Evolutionary conservation across 2,329 filamentous ascomycete species (phyloP), one percentile per base, ranked within the genome.

Genomic region (Sporothrix variecibatus): DNA sequence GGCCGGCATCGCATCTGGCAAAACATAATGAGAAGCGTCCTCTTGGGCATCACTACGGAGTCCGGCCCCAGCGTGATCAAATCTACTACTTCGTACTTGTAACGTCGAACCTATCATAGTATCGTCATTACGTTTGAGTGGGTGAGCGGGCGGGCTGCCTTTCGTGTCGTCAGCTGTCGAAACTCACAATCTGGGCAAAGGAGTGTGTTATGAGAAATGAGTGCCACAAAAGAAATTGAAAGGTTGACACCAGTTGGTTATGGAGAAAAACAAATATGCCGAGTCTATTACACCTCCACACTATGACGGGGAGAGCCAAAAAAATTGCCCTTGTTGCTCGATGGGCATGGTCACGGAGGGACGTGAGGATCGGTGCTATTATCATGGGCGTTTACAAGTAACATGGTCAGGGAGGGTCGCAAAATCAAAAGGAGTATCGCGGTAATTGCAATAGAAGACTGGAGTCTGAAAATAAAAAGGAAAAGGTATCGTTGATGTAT

Each of bases 271-370:
- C n/a, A 34, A 49, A 56, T 70, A 70, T 70, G 28, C 67, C 49
- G 49, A 34, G 43, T 49, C 46, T 53, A 53, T 70, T 53, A 69
- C 26, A 49, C 46, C 67, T 56, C 49, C 67, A 70, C 67, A 3
- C 34, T 56, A 3, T 23, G 28, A 70, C 23, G 46, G 20, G 23
- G 49, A 23, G 31, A 34, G 34, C 65, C 43, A 34, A n/a, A n/a
- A n/a, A n/a, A 15, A 31, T 46, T 68, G 26, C 12, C 23, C 23
- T 56, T 56, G 3, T 51, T 51, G 51, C 15, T 31, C 23, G 40
- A 67, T 49, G 56, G 28, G 17, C 11, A n/a, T 20, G 38, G 26
- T 9, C 11, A 26, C n/a, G n/a, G n/a, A 60, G 34, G 17, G n/a
- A 43, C 34, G 20, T 38, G 20, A 23, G 7, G 38, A 28, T 20